Conservation (phyloP, 2,329 filamentous ascomycete genomes). For the Plectosphaerella sp. region DNA sequence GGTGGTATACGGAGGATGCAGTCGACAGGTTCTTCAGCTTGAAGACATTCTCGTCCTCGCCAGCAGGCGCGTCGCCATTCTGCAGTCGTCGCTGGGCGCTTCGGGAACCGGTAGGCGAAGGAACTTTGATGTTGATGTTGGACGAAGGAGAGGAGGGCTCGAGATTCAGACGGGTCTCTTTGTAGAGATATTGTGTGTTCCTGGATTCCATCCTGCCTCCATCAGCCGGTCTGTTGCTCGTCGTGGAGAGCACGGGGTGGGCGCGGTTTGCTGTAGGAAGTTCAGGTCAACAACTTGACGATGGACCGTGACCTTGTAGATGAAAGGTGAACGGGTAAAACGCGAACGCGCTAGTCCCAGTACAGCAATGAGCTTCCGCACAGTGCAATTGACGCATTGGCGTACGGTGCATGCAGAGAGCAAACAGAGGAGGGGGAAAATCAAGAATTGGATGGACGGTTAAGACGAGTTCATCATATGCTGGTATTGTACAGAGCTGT, state of each 20-base stretch:
- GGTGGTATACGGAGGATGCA: constrained; percentile 80
- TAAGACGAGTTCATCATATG: no score
- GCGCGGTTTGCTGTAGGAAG: constrained; percentile 10
- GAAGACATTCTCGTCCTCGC: constrained; percentile 71
- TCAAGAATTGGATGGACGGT: no score
- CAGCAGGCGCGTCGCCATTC: constrained; percentile 24
- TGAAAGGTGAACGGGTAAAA: background rate
- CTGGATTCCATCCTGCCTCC: constrained; percentile 64
- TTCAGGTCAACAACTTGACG: constrained; percentile 3
- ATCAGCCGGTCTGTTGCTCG: constrained; percentile 30
- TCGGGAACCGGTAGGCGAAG: constrained; percentile 44
- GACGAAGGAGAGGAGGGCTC: constrained; percentile 67
- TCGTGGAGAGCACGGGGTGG: constrained; percentile 4
- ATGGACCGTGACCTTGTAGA: background rate
- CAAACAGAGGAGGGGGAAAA: no score
- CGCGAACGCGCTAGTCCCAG: constrained; percentile 12
- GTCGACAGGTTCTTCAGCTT: constrained; percentile 68
- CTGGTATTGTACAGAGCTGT: background rate
- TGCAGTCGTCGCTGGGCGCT: constrained; percentile 29
- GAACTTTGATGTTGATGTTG: constrained; percentile 66
- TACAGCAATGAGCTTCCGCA: constrained; percentile 12
- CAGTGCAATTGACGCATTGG: no score
- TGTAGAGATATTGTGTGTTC: constrained; percentile 67
- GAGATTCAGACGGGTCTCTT: constrained; percentile 81
- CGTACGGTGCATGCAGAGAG: no score